phyloP scores from a whole-genome alignment of 164 flowering plant genomes.

The Aristolochia californica region DNA sequence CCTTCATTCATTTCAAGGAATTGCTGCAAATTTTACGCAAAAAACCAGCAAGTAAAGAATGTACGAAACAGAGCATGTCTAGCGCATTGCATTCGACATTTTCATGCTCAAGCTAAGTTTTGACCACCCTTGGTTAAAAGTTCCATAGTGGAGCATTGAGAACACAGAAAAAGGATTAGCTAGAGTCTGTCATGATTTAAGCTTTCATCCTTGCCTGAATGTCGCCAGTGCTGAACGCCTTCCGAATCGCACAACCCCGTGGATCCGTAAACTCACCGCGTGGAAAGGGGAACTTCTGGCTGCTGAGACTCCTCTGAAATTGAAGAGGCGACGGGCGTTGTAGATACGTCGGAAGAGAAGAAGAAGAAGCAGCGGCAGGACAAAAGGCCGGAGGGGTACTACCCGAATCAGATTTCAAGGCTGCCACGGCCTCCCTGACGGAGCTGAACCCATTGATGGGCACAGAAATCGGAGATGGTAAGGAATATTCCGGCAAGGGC shows the following conservation, averaged over 20 bases:
- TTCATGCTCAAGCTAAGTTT: too few relatives aligned
- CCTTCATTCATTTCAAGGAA: too few relatives aligned
- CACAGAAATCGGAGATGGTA: background rate
- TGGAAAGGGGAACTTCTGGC: slow-evolving; percentile 7
- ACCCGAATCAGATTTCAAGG: slow-evolving; percentile 15
- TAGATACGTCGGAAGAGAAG: slow-evolving; percentile 19
- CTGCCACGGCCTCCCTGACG: slow-evolving; percentile 9
- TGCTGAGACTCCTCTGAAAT: background rate
- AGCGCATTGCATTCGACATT: too few relatives aligned
- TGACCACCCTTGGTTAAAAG: too few relatives aligned
- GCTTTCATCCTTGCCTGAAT: too few relatives aligned
- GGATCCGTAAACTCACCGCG: slow-evolving; percentile 23
- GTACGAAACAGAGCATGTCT: too few relatives aligned
- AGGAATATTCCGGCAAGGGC: background rate
- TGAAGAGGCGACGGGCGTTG: slow-evolving; percentile 21
- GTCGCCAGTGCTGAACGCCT: slow-evolving; percentile 67
- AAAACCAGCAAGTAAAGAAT: too few relatives aligned
- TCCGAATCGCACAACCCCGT: slow-evolving; percentile 31
- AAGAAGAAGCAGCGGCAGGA: slow-evolving; percentile 40
- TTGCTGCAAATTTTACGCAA: too few relatives aligned
- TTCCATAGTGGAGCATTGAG: too few relatives aligned
- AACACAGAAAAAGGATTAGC: too few relatives aligned
- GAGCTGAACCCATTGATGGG: slow-evolving; percentile 6
- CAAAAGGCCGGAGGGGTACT: background rate
- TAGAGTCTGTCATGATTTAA: too few relatives aligned